These are phyloP conservation scores for Mytilinidion resinicola DNA, from an alignment of 495 filamentous ascomycete species.

Conservation along the genomic window DNA sequence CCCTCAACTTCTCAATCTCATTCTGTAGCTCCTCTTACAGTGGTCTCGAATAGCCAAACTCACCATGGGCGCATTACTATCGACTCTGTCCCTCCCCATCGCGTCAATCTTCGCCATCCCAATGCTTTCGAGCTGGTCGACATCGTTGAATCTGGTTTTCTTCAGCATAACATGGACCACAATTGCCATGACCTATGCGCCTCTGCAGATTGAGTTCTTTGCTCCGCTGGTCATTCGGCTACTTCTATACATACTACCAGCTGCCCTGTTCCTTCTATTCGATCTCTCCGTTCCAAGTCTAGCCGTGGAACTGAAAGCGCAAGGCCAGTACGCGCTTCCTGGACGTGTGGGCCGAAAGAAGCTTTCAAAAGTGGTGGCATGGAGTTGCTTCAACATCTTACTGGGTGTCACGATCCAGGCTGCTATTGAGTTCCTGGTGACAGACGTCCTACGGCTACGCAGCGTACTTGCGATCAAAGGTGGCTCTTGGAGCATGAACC, in stretches of 20 bases:
- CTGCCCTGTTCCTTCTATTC: conserved; percentile 65
- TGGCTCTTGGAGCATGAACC: conserved; percentile 31
- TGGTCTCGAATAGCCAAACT: not conserved
- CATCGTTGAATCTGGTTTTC: conserved; percentile 77
- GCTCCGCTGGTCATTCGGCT: conserved; percentile 62
- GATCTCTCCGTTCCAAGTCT: conserved; percentile 64
- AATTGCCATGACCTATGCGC: conserved; percentile 67
- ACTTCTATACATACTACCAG: conserved; percentile 67
- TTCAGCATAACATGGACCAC: conserved; percentile 90
- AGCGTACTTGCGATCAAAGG: conserved; percentile 53
- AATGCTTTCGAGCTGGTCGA: conserved; percentile 52
- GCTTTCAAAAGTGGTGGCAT: conserved; percentile 38
- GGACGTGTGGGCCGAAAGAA: conserved; percentile 24
- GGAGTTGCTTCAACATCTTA: conserved; percentile 61
- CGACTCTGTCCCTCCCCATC: conserved; percentile 64
- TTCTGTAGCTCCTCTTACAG: no score
- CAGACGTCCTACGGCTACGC: conserved; percentile 43
- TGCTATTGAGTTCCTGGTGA: conserved; percentile 47
- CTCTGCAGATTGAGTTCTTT: conserved; percentile 68
- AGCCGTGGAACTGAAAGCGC: conserved; percentile 60
- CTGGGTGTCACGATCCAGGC: conserved; percentile 42
- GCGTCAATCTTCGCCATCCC: conserved; percentile 58
- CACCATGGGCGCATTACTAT: conserved; percentile 9
- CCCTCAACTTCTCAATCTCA: no score
- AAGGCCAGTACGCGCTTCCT: conserved; percentile 58